A percentile compares a stretch with the other conserved stretches of the same genome.
Evolutionary conservation across 495 filamentous ascomycete genomes (phyloP).

Genomic region (Aspergillus wentii): DNA sequence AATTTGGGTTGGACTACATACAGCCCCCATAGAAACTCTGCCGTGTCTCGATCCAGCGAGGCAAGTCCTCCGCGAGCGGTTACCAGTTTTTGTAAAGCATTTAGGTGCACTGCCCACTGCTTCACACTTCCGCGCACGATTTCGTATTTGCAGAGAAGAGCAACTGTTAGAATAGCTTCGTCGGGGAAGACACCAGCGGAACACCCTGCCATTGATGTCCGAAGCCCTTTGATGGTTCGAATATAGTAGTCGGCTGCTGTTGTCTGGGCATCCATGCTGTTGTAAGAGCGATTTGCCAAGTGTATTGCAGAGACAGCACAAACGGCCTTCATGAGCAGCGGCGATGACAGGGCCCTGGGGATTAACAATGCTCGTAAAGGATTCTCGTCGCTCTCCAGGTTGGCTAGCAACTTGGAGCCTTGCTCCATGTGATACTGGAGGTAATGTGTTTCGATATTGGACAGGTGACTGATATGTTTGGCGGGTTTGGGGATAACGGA

Average conservation of each 20-base stretch:
- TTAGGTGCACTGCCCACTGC: constrained; percentile 38
- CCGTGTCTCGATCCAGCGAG: constrained; percentile 28
- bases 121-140: constrained; percentile 39
- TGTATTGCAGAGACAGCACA: constrained; percentile 42
- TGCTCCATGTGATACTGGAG: constrained; percentile 40
- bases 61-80: constrained; percentile 33
- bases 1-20: constrained; percentile 15
- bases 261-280: constrained; percentile 21
- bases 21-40: constrained; percentile 36
- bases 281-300: constrained; percentile 30
- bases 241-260: constrained; percentile 35
- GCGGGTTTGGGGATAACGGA: constrained; percentile 11
- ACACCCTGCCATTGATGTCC: constrained; percentile 18
- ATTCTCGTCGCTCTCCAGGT: constrained; percentile 38
- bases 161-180: constrained; percentile 37
- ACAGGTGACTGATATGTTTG: constrained; percentile 24
- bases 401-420: constrained; percentile 35
- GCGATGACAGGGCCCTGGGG: constrained; percentile 37
- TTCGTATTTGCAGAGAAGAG: constrained; percentile 41
- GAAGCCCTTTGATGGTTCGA: constrained; percentile 31
- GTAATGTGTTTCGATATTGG: constrained; percentile 33
- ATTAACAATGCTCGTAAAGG: constrained; percentile 38
- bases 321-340: constrained; percentile 37
- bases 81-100: constrained; percentile 35
- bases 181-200: constrained; percentile 20